Conservation (phyloP, 257 asterid genomes). For the Thymus quinquecostatus region DNA sequence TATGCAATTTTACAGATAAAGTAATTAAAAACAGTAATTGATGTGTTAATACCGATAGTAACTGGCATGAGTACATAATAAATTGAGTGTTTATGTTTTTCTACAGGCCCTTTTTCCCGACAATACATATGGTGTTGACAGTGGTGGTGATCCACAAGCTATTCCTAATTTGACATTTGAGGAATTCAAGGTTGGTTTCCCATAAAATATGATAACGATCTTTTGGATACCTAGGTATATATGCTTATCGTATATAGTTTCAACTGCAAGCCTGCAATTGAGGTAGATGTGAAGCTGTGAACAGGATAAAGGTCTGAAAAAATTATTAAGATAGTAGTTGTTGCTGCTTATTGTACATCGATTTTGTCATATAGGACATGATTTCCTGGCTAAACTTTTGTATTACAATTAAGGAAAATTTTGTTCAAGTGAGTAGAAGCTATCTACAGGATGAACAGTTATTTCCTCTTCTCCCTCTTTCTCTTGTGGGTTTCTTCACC, state of each 20-base stretch:
- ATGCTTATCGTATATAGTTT: not conserved
- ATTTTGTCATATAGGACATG: not conserved
- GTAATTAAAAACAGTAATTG: slow-evolving; percentile 5
- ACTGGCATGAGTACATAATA: not conserved
- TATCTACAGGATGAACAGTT: slow-evolving; percentile 8
- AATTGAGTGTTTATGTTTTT: slow-evolving; percentile 22
- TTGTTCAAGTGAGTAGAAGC: slow-evolving; percentile 2
- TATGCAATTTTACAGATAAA: not conserved
- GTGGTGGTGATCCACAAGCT: slow-evolving; percentile 97
- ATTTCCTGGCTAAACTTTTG: not conserved
- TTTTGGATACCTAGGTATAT: not conserved
- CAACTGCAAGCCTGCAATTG: not conserved
- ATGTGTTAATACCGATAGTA: slow-evolving; percentile 17
- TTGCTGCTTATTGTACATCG: not conserved
- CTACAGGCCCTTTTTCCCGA: slow-evolving; percentile 92
- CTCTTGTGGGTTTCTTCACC: not conserved
- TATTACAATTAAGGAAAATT: not conserved
- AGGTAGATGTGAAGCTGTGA: slow-evolving; percentile 10
- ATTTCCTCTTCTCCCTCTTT: not conserved
- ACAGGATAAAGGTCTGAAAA: not conserved
- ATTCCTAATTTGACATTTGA: slow-evolving; percentile 89
- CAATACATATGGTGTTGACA: slow-evolving; percentile 95
- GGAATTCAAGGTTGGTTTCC: slow-evolving; percentile 80
- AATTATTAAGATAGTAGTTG: not conserved
- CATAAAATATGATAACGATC: slow-evolving; percentile 4